phyloP scores from a whole-genome alignment of 2,329 filamentous ascomycete species.

The Harringtonia lauricola region DNA sequence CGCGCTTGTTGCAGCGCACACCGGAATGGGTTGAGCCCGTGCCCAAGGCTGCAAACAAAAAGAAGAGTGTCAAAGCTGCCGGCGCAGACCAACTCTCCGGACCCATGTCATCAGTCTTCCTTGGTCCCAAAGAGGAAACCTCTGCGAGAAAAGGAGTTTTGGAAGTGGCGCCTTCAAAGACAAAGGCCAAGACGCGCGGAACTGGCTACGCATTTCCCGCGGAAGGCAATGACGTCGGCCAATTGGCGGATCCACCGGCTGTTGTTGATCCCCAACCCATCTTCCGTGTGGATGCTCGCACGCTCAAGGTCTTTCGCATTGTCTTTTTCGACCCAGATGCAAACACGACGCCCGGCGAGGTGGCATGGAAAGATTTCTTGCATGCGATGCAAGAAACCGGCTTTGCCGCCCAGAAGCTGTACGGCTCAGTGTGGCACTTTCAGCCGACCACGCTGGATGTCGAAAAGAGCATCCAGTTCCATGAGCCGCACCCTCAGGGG shows the following conservation, averaged over 20 bases:
- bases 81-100: neutral
- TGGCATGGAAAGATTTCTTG: constrained; percentile 41
- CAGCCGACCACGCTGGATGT: constrained; percentile 28
- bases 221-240: too few species aligned
- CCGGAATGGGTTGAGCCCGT: constrained; percentile 30
- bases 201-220: neutral
- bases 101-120: neutral
- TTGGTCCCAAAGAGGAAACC: neutral
- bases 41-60: neutral
- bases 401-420: constrained; percentile 43
- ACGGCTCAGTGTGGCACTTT: constrained; percentile 52
- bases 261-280: constrained; percentile 1
- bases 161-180: constrained; percentile 7
- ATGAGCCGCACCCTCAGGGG: constrained; percentile 44
- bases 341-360: constrained; percentile 30
- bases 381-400: constrained; percentile 38
- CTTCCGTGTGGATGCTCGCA: constrained; percentile 18
- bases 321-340: constrained; percentile 27
- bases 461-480: constrained; percentile 43
- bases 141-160: neutral
- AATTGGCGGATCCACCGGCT: neutral
- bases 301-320: constrained; percentile 23
- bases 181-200: constrained; percentile 8
- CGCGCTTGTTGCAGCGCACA: constrained; percentile 32
- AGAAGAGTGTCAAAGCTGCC: neutral